Percentiles rank a stretch among this genome's conserved stretches.
phyloP scores from a whole-genome alignment of 2,329 filamentous ascomycete genomes.

The Claviceps spartinae region DNA sequence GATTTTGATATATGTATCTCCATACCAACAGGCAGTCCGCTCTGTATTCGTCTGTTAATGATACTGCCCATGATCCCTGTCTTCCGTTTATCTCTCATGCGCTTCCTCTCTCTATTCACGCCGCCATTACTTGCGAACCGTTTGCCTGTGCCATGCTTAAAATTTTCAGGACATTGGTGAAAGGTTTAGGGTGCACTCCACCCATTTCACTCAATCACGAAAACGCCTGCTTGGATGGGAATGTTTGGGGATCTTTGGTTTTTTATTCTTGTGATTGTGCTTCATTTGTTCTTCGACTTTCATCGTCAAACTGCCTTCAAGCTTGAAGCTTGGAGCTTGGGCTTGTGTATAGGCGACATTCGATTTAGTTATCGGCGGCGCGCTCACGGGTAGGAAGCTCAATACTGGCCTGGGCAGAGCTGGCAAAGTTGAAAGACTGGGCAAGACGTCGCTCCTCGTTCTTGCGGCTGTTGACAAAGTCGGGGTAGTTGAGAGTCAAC shows the following conservation, averaged over 20 bases:
- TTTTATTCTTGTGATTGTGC: background rate
- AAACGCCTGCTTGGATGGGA: background rate
- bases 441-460: slow-evolving; percentile 38
- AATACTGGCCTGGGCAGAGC: slow-evolving; percentile 20
- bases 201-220: background rate
- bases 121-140: background rate
- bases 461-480: slow-evolving; percentile 74
- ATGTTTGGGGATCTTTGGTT: background rate
- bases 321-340: background rate
- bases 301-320: background rate
- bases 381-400: slow-evolving; percentile 24
- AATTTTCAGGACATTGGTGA: background rate
- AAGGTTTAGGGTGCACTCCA: background rate
- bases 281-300: no score
- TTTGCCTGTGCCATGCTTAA: background rate
- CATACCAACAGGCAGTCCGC: slow-evolving; percentile 3
- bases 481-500: slow-evolving; percentile 89
- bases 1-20: background rate
- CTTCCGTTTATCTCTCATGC: background rate
- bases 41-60: background rate
- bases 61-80: background rate
- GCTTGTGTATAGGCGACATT: background rate
- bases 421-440: slow-evolving; percentile 28
- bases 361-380: slow-evolving; percentile 13
- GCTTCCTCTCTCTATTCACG: background rate